These are phyloP conservation scores for Xylariaceae sp. DNA, from an alignment of 2,329 filamentous ascomycete genomes.

Conservation along the genomic window DNA sequence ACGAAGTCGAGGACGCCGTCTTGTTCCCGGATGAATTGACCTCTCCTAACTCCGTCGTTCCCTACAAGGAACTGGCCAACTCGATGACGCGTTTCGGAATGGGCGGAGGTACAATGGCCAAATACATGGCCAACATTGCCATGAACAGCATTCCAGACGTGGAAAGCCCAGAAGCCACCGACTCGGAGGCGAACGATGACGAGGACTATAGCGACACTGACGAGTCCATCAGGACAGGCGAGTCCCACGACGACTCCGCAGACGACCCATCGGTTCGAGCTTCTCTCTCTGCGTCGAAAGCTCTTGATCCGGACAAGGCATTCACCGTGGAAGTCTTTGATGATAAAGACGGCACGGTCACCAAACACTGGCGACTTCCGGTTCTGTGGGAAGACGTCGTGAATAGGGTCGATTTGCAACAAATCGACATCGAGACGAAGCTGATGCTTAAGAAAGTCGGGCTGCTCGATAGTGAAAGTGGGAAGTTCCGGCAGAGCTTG, in stretches of 20 bases:
- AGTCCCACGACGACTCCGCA: constrained; percentile 1
- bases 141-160: constrained; percentile 2
- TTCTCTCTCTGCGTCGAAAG: neutral
- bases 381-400: constrained; percentile 22
- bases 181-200: neutral
- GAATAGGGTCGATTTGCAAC: constrained; percentile 7
- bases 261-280: neutral
- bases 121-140: constrained; percentile 14
- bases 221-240: neutral
- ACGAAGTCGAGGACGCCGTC: constrained; percentile 28
- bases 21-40: constrained; percentile 24
- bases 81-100: constrained; percentile 24
- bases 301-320: neutral
- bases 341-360: constrained; percentile 9
- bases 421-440: constrained; percentile 16
- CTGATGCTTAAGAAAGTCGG: constrained; percentile 18
- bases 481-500: neutral
- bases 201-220: constrained; percentile 5
- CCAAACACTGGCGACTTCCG: constrained; percentile 20
- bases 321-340: neutral
- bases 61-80: constrained; percentile 30
- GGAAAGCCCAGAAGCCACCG: neutral
- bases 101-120: constrained; percentile 15
- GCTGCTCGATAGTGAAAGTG: constrained; percentile 8
- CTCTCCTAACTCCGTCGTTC: constrained; percentile 19